Percentiles rank a stretch among this genome's conserved stretches.
phyloP scores from a whole-genome alignment of 768 basidiomycete genomes.

The Astraeus odoratus region DNA sequence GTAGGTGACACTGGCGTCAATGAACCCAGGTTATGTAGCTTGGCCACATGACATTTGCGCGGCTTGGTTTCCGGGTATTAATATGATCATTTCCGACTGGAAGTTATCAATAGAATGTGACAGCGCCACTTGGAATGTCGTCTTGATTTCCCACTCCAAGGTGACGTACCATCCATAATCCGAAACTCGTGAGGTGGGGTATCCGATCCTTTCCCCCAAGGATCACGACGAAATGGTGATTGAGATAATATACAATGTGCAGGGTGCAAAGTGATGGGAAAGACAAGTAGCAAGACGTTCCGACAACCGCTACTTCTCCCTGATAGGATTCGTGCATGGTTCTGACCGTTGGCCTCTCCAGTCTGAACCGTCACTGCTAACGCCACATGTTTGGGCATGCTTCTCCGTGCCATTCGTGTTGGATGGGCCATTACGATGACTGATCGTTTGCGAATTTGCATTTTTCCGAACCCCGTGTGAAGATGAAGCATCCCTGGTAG shows the following conservation, averaged over 20 bases:
- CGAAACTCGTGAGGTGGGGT: no score
- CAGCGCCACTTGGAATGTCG: no score
- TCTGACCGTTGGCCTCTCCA: background rate
- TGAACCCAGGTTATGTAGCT: no score
- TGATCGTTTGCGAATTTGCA: background rate
- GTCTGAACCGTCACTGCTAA: background rate
- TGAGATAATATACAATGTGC: background rate
- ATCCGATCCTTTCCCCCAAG: background rate
- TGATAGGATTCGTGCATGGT: background rate
- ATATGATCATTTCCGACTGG: no score
- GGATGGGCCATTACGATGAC: background rate
- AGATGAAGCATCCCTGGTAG: background rate
- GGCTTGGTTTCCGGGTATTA: no score
- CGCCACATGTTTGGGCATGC: background rate
- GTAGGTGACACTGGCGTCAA: no score
- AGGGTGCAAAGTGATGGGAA: background rate
- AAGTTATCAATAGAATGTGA: no score
- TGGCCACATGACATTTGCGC: no score
- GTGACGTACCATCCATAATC: no score
- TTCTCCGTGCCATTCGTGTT: background rate
- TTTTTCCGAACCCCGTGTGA: background rate
- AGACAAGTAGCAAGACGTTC: background rate
- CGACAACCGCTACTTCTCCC: background rate
- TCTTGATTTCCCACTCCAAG: no score
- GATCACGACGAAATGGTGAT: background rate